Percentiles rank a stretch among this genome's conserved stretches.
These are phyloP conservation scores for Zoysia matrella DNA, from an alignment of 202 grass and related monocot species.

Conservation along the genomic window DNA sequence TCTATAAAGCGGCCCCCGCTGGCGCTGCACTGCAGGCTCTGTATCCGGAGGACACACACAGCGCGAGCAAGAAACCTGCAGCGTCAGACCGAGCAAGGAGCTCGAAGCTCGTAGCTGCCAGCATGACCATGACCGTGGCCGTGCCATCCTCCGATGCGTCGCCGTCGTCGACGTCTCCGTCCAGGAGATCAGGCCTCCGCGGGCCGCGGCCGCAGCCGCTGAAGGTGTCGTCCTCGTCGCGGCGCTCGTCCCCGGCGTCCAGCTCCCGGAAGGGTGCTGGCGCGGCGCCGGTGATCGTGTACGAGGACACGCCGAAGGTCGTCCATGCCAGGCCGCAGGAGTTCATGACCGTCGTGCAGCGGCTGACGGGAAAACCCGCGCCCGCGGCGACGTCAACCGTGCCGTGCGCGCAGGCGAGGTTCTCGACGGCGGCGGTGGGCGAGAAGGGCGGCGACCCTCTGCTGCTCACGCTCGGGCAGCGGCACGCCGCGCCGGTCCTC, in stretches of 20 bases:
- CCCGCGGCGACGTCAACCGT: not conserved
- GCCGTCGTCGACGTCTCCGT: conserved; percentile 33
- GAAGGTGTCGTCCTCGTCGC: conserved; percentile 44
- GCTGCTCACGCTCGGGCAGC: conserved; percentile 62
- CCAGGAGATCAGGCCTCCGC: conserved; percentile 53
- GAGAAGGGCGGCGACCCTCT: conserved; percentile 47
- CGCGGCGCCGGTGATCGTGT: conserved; percentile 46
- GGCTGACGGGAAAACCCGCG: conserved; percentile 40
- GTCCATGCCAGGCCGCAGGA: conserved; percentile 52
- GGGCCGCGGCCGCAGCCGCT: conserved; percentile 57
- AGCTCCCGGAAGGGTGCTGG: conserved; percentile 13
- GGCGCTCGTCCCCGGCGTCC: conserved; percentile 7
- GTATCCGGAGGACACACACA: not conserved
- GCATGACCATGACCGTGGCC: conserved; percentile 38
- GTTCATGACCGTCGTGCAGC: conserved; percentile 60
- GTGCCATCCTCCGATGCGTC: conserved; percentile 7
- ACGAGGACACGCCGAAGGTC: conserved; percentile 52
- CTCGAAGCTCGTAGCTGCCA: not conserved
- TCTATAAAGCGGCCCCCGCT: conserved; percentile 37
- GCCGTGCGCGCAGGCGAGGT: not conserved
- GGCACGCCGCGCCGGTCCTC: not conserved
- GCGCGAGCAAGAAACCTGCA: not conserved
- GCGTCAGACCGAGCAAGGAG: not conserved
- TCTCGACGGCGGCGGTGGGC: not conserved
- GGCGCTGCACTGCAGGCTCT: not conserved